These are phyloP conservation scores for Phialophora chinensis DNA, from an alignment of 2,329 filamentous ascomycete species.

Conservation along the genomic window DNA sequence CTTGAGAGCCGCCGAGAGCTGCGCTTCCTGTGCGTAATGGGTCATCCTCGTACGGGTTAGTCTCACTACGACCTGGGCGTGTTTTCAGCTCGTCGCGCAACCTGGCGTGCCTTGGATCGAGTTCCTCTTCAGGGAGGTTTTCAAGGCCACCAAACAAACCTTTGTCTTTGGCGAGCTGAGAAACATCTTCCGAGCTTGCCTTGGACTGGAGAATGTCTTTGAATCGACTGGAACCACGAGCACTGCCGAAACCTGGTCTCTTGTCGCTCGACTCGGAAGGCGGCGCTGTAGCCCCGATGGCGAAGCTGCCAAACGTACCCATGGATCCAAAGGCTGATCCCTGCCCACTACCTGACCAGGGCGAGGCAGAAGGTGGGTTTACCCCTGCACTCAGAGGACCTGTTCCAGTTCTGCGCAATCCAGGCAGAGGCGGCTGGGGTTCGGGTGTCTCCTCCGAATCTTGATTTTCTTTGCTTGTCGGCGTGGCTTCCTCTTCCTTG, in stretches of 20 bases:
- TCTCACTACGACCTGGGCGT: conserved; percentile 55
- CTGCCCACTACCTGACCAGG: conserved; percentile 66
- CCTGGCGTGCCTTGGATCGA: conserved; percentile 53
- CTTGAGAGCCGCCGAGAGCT: conserved; percentile 75
- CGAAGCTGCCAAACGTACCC: conserved; percentile 90
- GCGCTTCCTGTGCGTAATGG: conserved; percentile 64
- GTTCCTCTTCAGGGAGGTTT: conserved; percentile 59
- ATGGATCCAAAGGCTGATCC: conserved; percentile 71
- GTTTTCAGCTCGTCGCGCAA: conserved; percentile 58
- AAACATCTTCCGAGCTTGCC: conserved; percentile 71
- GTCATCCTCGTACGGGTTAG: conserved; percentile 56
- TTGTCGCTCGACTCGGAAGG: conserved; percentile 64
- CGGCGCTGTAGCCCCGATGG: conserved; percentile 64
- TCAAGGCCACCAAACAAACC: conserved; percentile 59
- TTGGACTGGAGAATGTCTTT: conserved; percentile 79
- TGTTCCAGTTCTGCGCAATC: conserved; percentile 63
- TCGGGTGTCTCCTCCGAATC: conserved; percentile 53
- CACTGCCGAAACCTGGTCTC: conserved; percentile 68
- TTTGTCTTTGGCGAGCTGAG: conserved; percentile 60
- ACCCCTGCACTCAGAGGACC: conserved; percentile 59
- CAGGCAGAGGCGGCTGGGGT: conserved; percentile 56
- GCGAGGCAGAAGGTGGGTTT: conserved; percentile 55
- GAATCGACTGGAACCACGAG: conserved; percentile 79
- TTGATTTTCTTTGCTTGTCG: conserved; percentile 57
- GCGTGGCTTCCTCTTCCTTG: conserved; percentile 54